Evolutionary conservation across 768 basidiomycete genomes (phyloP).

Genomic region (Rhodocollybia butyracea): DNA sequence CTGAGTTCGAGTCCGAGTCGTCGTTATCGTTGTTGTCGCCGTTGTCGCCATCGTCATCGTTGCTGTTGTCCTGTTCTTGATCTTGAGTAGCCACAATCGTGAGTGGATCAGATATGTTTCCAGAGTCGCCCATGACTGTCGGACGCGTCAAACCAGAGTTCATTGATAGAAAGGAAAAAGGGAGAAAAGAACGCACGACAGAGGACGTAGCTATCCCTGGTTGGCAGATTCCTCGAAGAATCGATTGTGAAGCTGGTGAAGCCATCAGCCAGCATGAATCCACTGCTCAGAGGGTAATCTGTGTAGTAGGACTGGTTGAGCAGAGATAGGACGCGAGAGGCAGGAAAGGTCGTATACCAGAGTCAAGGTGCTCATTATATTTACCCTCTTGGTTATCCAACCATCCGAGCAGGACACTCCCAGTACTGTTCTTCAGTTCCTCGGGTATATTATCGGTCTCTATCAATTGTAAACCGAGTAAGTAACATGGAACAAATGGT

Average conservation of each 20-base stretch:
- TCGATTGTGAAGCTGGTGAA: slow-evolving; percentile 32
- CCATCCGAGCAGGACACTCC: slow-evolving; percentile 44
- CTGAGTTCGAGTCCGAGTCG: too few species aligned
- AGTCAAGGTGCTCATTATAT: slow-evolving; percentile 47
- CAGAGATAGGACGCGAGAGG: too few species aligned
- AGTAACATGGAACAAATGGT: background rate
- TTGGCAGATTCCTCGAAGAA: slow-evolving; percentile 15
- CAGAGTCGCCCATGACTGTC: slow-evolving; percentile 47
- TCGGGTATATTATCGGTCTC: slow-evolving; percentile 35
- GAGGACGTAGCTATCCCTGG: slow-evolving; percentile 40
- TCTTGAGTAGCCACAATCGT: slow-evolving; percentile 2
- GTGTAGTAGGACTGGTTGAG: too few species aligned
- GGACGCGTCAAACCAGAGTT: slow-evolving; percentile 1
- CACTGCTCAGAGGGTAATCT: slow-evolving; percentile 42
- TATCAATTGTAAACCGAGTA: too few species aligned
- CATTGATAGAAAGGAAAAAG: background rate
- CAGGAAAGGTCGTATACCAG: too few species aligned
- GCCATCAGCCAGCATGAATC: slow-evolving; percentile 38
- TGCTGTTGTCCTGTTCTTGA: background rate
- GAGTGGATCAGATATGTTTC: slow-evolving; percentile 27
- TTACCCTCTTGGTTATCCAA: slow-evolving; percentile 13
- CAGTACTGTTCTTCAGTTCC: slow-evolving; percentile 28
- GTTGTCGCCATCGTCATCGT: background rate
- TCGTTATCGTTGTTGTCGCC: too few species aligned
- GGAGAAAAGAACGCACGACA: slow-evolving; percentile 32